Base-by-base conservation (phyloP, 2,329 filamentous ascomycete species). In the Septoria petroselini region DNA sequence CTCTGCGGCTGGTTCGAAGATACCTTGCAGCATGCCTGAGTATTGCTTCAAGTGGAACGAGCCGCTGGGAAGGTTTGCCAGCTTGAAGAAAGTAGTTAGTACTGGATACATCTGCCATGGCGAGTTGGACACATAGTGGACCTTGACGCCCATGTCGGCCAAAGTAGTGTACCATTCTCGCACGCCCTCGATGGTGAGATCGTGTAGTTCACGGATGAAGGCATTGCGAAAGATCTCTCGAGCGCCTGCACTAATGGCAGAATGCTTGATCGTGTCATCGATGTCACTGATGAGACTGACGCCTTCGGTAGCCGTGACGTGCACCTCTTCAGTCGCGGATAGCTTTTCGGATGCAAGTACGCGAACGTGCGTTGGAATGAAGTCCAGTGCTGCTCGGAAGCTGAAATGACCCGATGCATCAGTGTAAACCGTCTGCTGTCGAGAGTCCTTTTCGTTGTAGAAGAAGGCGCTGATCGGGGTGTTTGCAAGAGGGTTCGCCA, bases 61-160 rank as follows among this genome's bases (percentile, higher is more conserved):
- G 0, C 93, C 94, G 0, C 81, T 81, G 0, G 93, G 93, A 1
- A 98, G 73, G 1, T 86, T 86, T 5, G 87, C 86, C 33, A 85
- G 71, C 57, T 84, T 82, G 68, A 97, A 95, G 67, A 86, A 98
- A 45, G 81, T 88, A 4, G 88, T 85, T 8, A 98, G 74, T 2
- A 97, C 82, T 0, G 93, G 93, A 62, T 88, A 98, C 5, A 98
- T 78, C 67, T 98, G 94, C 94, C 94, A 98, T 0, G 93, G 93
- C 42, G 91, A 95, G 70, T 98, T 98, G n/a, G 93, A 98, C 58
- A 95, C 94, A 68, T 98, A 98, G 66, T 98, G 94, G 44, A 98
- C 79, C 61, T 84, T 82, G 18, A 97, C 91, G 14, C 91, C 90
- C 72, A 91, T 82, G 15, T 83, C 76, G 31, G 86, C 79, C 71